Evolutionary conservation across 805 yeast species (phyloP).

Genomic region (Metschnikowia cubensis): DNA sequence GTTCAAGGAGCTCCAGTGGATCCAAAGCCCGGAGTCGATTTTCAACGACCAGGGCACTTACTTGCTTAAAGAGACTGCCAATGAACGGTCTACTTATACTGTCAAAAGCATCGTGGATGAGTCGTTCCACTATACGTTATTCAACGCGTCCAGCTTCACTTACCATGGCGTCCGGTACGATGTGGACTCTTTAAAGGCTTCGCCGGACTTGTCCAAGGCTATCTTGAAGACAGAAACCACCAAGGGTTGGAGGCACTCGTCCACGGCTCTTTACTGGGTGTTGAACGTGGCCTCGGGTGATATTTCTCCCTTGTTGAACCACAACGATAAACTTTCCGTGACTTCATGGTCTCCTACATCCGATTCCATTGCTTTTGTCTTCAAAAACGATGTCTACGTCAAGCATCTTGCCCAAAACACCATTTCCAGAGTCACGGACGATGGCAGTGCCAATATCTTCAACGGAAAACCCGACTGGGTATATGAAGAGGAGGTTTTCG

Average conservation of each 20-base stretch:
- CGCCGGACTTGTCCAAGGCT: conserved; percentile 61
- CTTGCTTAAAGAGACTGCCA: conserved; percentile 35
- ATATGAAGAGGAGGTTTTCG: conserved; percentile 84
- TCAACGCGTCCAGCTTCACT: conserved; percentile 45
- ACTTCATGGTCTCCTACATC: conserved; percentile 79
- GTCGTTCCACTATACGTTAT: conserved; percentile 42
- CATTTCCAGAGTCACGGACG: conserved; percentile 53
- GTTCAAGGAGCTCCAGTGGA: conserved; percentile 65
- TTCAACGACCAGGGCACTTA: conserved; percentile 64
- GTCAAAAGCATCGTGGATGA: conserved; percentile 52
- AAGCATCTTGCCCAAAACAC: conserved; percentile 32
- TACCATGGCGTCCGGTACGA: conserved; percentile 37
- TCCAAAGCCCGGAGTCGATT: conserved; percentile 46
- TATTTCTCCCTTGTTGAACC: conserved; percentile 13
- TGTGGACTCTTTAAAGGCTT: conserved; percentile 55
- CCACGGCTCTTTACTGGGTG: conserved; percentile 18
- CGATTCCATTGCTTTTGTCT: conserved; percentile 57
- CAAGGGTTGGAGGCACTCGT: conserved; percentile 37
- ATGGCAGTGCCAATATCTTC: conserved; percentile 68
- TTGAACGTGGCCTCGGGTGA: conserved; percentile 14
- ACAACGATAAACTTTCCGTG: conserved; percentile 14
- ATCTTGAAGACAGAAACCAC: conserved; percentile 57
- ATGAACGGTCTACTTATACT: conserved; percentile 46
- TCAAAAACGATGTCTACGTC: conserved; percentile 65
- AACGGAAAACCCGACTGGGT: conserved; percentile 95